Evolutionary conservation across 1,284 basidiomycete genomes (phyloP), one percentile per base, ranked within the genome.

Genomic region (Phlebopus sp.): DNA sequence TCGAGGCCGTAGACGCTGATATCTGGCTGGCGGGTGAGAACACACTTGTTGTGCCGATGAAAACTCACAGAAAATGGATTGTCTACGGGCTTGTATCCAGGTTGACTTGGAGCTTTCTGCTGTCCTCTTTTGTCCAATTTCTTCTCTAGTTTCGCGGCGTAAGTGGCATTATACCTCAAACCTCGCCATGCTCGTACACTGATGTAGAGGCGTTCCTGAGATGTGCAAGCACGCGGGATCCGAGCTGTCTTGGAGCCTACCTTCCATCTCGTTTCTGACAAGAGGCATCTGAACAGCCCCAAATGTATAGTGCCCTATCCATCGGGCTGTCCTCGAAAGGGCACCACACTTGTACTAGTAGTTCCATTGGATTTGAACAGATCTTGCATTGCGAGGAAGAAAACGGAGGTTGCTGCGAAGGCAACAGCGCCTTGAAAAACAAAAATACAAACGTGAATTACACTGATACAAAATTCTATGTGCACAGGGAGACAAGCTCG

Each of bases 311-410:
- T 1, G 82, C 84, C 43, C 90, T 76, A 60, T 92, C 90, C 75
- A 85, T 83, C 7, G 84, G 78, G 55, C 88, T 92, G 32, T 82
- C 73, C 60, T 91, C 86, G 55, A 92, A 81, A 0, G 90, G 90
- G 64, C 87, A 92, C 86, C 89, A 92, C 57, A 92, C 76, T 56
- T 92, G 89, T 11, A 88, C 73, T 29, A 92, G 75, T 19, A 92
- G 74, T 54, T 89, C 81, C 85, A 87, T 91, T 0, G 84, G 79
- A 15, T 73, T 68, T 5, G 73, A 71, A 69, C 90, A 92, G 46
- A 75, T 69, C 60, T 78, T 81, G 78, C 90, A 92, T 50, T 75
- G 69, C 4, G 83, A 76, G 42, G 75, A 80, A 60, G 76, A 69
- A 53, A 82, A 67, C 27, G 76, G 55, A 18, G 78, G 78, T 64